Evolutionary conservation across 176 grass and related monocot genomes (phyloP).

Genomic region (Bromus sterilis): DNA sequence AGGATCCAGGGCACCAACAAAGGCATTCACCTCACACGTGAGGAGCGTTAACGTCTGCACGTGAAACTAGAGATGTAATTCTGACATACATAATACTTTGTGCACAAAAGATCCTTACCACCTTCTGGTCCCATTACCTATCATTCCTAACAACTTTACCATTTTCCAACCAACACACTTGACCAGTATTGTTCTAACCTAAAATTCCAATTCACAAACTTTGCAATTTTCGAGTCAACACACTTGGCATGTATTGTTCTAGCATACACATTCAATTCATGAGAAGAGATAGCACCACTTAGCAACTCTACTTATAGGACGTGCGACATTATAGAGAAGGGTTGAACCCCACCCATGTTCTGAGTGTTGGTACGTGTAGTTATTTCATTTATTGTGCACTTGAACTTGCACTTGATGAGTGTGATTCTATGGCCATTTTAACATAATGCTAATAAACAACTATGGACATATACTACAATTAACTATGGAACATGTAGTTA

Average conservation of each 20-base stretch:
- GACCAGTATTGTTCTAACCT: too few species aligned
- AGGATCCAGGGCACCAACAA: too few species aligned
- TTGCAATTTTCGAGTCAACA: too few species aligned
- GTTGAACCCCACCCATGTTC: not conserved
- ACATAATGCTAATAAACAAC: not conserved
- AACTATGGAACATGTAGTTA: too few species aligned
- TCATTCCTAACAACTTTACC: too few species aligned
- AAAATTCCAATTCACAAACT: too few species aligned
- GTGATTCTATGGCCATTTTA: slow-evolving; percentile 9
- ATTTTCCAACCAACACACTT: too few species aligned
- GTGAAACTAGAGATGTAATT: not conserved
- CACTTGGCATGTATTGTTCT: not conserved
- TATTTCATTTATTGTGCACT: not conserved
- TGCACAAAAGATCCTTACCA: not conserved
- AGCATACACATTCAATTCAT: not conserved
- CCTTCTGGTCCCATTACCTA: not conserved
- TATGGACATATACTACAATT: not conserved
- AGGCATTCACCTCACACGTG: too few species aligned
- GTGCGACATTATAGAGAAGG: too few species aligned
- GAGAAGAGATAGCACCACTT: not conserved
- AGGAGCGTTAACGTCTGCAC: too few species aligned
- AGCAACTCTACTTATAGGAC: too few species aligned
- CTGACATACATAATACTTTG: not conserved
- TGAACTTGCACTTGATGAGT: not conserved
- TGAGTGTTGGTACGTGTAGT: not conserved